Base-by-base conservation (phyloP, 169 alveolate species). In the Plasmodium coatneyi region DNA sequence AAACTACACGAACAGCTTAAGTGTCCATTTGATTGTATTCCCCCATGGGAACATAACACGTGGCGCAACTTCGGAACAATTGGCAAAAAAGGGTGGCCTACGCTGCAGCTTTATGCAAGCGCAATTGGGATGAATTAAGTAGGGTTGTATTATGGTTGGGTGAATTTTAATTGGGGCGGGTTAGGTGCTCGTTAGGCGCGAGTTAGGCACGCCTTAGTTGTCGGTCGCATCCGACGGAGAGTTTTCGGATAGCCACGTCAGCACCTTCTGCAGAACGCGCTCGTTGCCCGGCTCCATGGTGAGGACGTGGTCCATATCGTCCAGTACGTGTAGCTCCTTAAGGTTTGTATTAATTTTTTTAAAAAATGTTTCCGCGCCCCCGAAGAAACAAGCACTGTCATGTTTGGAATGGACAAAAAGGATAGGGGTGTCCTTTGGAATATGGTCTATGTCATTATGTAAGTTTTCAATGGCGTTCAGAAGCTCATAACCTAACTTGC, bases 341-440 rank as follows among this genome's bases (percentile, higher is more conserved):
- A 74, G 36, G 10, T 30, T 2, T 2, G 80, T 49, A 10, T 86
- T 30, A 2, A 86, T 30, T 74, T 86, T 84, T 56, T 86, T 86
- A 56, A 16, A 86, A 86, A 86, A 86, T 3, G 36, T 52, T 52
- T 70, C 41, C 1, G 30, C 84, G 0, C 93, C 93, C 28, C 30
- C 80, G 76, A 39, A 86, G 66, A 46, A 46, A 28, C 96, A 95
- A 4, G 83, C 86, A 66, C 72, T 76, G 54, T 96, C 97, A 30
- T 92, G 82, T 41, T 28, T 74, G 22, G 95, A 79, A 54, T 96
- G 97, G 3, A 95, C n/a, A 30, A 96, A 79, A 49, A 96, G 56
- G 16, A 96, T 86, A 3, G 96, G 96, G 0, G 90, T 82, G 60
- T 94, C 78, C 49, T n/a, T n/a, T 7, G 96, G 96, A 52, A 92